These are phyloP conservation scores for Didymella arachidicola DNA, from an alignment of 2,329 filamentous ascomycete species.

Conservation along the genomic window DNA sequence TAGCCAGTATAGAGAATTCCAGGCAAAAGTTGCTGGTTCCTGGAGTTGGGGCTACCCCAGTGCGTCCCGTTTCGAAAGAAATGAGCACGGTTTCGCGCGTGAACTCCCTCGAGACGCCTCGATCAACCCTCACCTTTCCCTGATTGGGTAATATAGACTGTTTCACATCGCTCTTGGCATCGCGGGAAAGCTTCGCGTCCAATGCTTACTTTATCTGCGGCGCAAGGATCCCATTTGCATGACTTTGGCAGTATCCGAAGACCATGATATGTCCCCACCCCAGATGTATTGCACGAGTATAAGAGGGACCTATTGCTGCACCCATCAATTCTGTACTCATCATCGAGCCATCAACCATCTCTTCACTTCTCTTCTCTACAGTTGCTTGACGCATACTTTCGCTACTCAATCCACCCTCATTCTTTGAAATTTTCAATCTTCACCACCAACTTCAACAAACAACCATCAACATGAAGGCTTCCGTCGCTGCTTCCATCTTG, in stretches of 20 bases:
- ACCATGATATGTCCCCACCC: not conserved
- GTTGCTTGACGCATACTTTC: slow-evolving; percentile 37
- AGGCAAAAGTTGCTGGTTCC: slow-evolving; percentile 17
- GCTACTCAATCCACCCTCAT: slow-evolving; percentile 23
- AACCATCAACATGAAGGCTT: slow-evolving; percentile 36
- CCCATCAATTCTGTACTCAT: slow-evolving; percentile 15
- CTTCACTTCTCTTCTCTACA: slow-evolving; percentile 20
- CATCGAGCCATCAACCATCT: not conserved
- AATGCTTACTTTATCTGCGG: slow-evolving; percentile 11
- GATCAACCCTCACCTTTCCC: slow-evolving; percentile 22
- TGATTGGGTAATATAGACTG: slow-evolving; percentile 9
- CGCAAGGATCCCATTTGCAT: slow-evolving; percentile 7
- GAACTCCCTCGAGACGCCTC: slow-evolving; percentile 7
- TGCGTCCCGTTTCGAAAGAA: slow-evolving; percentile 29
- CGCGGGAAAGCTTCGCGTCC: slow-evolving; percentile 2
- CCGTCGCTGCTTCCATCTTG: slow-evolving; percentile 32
- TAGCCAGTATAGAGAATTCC: slow-evolving; percentile 7
- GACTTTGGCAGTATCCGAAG: slow-evolving; percentile 16
- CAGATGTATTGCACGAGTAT: slow-evolving; percentile 20
- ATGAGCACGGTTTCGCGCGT: slow-evolving; percentile 15
- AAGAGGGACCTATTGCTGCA: slow-evolving; percentile 19
- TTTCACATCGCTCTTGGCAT: slow-evolving; percentile 21
- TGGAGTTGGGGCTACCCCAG: slow-evolving; percentile 21
- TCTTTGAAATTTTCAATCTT: slow-evolving; percentile 25
- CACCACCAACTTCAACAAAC: slow-evolving; percentile 11